Evolutionary conservation across 805 yeast genomes (phyloP).

Genomic region (Kodamaea restingae): DNA sequence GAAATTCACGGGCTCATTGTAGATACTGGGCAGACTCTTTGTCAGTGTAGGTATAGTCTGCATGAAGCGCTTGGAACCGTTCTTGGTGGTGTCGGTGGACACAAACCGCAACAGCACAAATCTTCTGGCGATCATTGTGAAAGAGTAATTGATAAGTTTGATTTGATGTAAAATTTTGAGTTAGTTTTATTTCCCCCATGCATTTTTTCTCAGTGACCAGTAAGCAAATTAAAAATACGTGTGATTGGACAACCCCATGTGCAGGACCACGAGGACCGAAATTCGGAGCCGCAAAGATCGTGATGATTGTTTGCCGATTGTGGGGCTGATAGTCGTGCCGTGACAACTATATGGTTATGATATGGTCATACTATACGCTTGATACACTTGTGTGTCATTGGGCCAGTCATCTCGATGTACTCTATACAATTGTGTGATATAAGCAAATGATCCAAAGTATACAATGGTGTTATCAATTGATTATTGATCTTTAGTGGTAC

Average conservation of each 20-base stretch:
- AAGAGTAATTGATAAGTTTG: background rate
- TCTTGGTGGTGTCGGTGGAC: constrained; percentile 20
- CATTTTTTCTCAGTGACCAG: constrained; percentile 2
- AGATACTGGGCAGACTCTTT: constrained; percentile 6
- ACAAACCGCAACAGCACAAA: constrained; percentile 13
- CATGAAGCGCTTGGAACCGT: constrained; percentile 28
- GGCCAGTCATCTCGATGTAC: no score
- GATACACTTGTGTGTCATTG: no score
- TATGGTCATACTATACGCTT: no score
- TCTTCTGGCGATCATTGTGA: constrained; percentile 11
- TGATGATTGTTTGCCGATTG: no score
- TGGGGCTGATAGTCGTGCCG: no score
- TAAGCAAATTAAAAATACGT: constrained; percentile 5
- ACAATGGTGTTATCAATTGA: no score
- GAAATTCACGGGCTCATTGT: constrained; percentile 7
- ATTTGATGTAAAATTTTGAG: no score
- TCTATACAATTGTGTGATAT: no score
- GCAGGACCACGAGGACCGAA: constrained; percentile 8
- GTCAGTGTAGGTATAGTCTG: constrained; percentile 30
- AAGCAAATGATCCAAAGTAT: no score
- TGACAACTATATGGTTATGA: no score
- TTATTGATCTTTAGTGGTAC: no score
- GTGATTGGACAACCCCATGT: constrained; percentile 7
- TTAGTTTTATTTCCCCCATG: constrained; percentile 1
- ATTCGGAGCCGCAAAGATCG: constrained; percentile 10